Evolutionary conservation across 2,329 filamentous ascomycete genomes (phyloP).

Genomic region (Periconia sp.): DNA sequence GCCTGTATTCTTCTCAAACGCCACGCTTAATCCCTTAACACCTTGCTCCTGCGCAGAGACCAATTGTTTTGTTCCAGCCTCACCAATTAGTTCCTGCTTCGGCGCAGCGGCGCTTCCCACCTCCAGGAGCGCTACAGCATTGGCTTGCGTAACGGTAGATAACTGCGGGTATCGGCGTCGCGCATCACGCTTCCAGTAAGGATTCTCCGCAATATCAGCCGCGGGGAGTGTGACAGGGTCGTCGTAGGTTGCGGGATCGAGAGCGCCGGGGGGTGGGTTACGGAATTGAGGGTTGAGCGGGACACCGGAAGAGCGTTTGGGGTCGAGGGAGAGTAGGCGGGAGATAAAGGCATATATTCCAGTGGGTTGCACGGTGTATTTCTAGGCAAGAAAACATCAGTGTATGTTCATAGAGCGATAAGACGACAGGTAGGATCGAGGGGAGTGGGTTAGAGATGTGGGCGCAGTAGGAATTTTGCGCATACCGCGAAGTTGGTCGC

Average conservation of each 20-base stretch:
- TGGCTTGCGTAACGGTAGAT: constrained; percentile 80
- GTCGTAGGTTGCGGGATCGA: constrained; percentile 74
- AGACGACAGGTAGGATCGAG: constrained; percentile 6
- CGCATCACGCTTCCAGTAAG: constrained; percentile 94
- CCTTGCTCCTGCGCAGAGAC: constrained; percentile 78
- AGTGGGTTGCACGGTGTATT: constrained; percentile 91
- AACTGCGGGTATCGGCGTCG: constrained; percentile 82
- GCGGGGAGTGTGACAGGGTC: constrained; percentile 86
- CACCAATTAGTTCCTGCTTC: constrained; percentile 79
- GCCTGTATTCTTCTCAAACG: constrained; percentile 70
- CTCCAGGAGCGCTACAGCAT: constrained; percentile 82
- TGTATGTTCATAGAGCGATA: background rate
- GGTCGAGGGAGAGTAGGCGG: constrained; percentile 78
- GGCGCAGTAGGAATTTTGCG: constrained; percentile 6
- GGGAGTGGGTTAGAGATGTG: constrained; percentile 10
- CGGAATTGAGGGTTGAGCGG: constrained; percentile 94
- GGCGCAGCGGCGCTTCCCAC: constrained; percentile 83
- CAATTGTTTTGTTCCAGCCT: constrained; percentile 74
- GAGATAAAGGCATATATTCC: constrained; percentile 89
- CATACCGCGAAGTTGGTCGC: constrained; percentile 39
- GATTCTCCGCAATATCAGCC: constrained; percentile 86
- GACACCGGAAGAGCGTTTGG: constrained; percentile 87
- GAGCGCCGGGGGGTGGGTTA: constrained; percentile 77
- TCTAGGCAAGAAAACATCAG: constrained; percentile 61
- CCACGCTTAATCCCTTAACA: constrained; percentile 71